A percentile compares a stretch with the other conserved stretches of the same genome.
Evolutionary conservation across 106 monocot species (phyloP).

Genomic region (Triglochin maritima): DNA sequence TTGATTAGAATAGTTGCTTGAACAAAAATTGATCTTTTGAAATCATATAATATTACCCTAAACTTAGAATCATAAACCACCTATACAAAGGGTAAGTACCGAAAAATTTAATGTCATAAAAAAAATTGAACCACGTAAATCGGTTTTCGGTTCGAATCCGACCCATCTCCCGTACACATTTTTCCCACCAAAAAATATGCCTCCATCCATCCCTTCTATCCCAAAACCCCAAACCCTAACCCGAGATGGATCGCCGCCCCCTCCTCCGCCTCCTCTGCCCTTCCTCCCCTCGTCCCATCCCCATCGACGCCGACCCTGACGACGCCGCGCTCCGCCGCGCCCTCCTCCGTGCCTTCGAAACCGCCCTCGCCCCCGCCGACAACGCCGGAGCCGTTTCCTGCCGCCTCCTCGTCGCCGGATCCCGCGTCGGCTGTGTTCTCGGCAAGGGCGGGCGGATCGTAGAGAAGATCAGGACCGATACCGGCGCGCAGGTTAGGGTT

Average conservation of each 20-base stretch:
- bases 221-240: neutral
- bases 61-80: too few relatives aligned
- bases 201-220: too few relatives aligned
- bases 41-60: too few relatives aligned
- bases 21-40: too few relatives aligned
- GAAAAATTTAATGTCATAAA: too few relatives aligned
- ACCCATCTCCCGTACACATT: too few relatives aligned
- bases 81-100: too few relatives aligned
- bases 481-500: constrained; percentile 54
- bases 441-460: constrained; percentile 64
- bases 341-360: neutral
- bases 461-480: constrained; percentile 56
- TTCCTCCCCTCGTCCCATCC: neutral
- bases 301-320: neutral
- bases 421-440: constrained; percentile 47
- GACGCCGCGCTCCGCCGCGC: neutral
- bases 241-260: neutral
- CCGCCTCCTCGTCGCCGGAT: neutral
- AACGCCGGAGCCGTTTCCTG: neutral
- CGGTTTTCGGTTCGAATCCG: too few relatives aligned
- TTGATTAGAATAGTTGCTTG: too few relatives aligned
- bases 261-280: neutral
- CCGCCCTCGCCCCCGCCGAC: neutral
- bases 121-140: too few relatives aligned
- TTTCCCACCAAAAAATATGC: too few relatives aligned